Evolutionary conservation across 495 filamentous ascomycete species (phyloP), one percentile per base, ranked within the genome.

Genomic region (Tuber aestivum): DNA sequence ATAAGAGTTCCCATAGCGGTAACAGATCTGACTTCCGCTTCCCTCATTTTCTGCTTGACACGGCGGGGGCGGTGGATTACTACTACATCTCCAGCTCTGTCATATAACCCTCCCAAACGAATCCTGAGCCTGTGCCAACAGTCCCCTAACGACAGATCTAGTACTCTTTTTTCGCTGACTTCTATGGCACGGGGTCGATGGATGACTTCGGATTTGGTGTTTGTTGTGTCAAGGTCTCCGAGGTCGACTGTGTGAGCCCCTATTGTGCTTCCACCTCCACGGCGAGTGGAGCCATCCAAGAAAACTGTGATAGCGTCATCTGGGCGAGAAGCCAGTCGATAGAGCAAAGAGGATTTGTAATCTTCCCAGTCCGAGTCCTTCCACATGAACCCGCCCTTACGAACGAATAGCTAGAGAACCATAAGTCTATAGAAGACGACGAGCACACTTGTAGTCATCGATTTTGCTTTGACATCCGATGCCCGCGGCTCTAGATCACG

Each of bases 331-430:
- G 74, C 76, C 16, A 76, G 81, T 40, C 95, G 91, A 42, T 96
- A 90, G n/a, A 98, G 85, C 18, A 99, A 95, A 0, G 96, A 97
- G 6, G 92, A 92, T 83, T 97, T 97, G 89, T 99, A 99, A 78
- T 99, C 95, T 1, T 97, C 94, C 95, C 95, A 99, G 84, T 99
- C 95, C 70, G 89, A 86, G 74, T 93, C 85, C 27, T 87, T 88
- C 87, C 92, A 99, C 75, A 91, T 84, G 85, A 97, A 97, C 3
- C 95, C 96, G 79, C 95, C 96, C 82, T 97, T 95, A 92, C 92
- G 96, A 89, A 98, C 97, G 88, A 98, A 99, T 86, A 98, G 97
- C 95, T 96, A 99, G 77, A 97, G 92, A 35, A 85, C 87, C 0
- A 87, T 89, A 35, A 94, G 76, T 42, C 94, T 93, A 83, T 91